phyloP scores from a whole-genome alignment of 768 basidiomycete genomes.

The Suillus paluster region DNA sequence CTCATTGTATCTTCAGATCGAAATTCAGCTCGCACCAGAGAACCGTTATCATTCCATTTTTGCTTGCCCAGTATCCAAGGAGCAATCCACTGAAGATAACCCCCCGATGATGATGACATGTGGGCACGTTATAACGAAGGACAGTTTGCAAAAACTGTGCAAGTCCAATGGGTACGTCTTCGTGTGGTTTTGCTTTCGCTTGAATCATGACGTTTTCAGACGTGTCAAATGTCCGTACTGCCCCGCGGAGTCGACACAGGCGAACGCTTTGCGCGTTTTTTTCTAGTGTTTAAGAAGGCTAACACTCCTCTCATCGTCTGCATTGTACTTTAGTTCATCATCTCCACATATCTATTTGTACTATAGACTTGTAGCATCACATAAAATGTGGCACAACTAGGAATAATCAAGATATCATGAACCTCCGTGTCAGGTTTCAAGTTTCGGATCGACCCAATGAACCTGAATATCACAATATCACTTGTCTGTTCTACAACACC shows the following conservation, averaged over 20 bases:
- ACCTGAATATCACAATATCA: conserved; percentile 21
- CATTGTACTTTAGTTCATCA: conserved; percentile 7
- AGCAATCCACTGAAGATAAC: conserved; percentile 90
- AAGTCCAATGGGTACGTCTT: conserved; percentile 77
- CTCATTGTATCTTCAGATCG: conserved; percentile 63
- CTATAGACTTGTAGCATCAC: conserved; percentile 8
- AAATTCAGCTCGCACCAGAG: conserved; percentile 84
- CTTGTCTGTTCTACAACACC: background rate
- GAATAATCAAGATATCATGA: background rate
- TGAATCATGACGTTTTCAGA: conserved; percentile 42
- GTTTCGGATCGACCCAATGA: conserved; percentile 30
- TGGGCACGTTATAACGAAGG: conserved; percentile 94
- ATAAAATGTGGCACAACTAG: background rate
- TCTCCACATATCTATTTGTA: conserved; percentile 14
- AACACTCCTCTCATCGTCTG: conserved; percentile 8
- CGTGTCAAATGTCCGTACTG: conserved; percentile 98
- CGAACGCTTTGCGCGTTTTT: conserved; percentile 63
- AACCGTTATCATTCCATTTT: conserved; percentile 97
- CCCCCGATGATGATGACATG: conserved; percentile 98
- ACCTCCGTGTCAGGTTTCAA: background rate
- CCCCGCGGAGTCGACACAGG: conserved; percentile 73
- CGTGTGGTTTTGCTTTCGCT: background rate
- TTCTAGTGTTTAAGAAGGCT: conserved; percentile 52
- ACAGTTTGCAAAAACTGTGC: conserved; percentile 87
- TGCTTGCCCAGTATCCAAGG: conserved; percentile 96